Base-by-base conservation (phyloP, 2,329 filamentous ascomycete species). In the Ophidiomyces ophidiicola region DNA sequence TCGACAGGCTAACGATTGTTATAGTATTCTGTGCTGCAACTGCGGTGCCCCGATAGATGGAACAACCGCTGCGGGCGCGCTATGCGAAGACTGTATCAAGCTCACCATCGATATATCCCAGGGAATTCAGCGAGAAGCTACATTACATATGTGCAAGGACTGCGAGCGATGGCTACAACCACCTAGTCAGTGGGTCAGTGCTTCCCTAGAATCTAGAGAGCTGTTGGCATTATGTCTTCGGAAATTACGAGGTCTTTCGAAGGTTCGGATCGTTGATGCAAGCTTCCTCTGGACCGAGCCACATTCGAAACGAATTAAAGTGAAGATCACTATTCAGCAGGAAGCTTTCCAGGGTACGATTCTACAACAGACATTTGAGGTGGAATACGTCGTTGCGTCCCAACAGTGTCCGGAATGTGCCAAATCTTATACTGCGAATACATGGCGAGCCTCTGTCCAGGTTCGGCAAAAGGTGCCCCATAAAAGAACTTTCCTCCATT, bases 251-350 rank as follows among this genome's bases (percentile, higher is more conserved):
- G 87, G 87, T 20, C 66, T 98, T 47, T 77, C 80, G 59, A 93
- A 90, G 67, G 83, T 93, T 50, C 75, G 90, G 45, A 90, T 98
- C 54, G 87, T 94, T 54, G 90, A 98, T 58, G 90, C 90, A 32
- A 82, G 78, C 53, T 98, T 96, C 58, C 82, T 96, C 56, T 98
- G 90, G 90, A 98, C 90, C 1, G 90, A 98, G 62, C 88, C 90
- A 7, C 90, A 98, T 66, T 94, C 87, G 52, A 73, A 85, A 55
- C 72, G 90, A 58, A 73, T 96, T 48, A 92, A 87, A 64, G 79
- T 96, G 60, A 94, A 94, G 68, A 80, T 98, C 60, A 96, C 90
- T 1, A 80, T 96, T 33, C 90, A 96, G 56, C 71, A 76, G 49
- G 72, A 79, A 57, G 73, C 73, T 29, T 74, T 72, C 51, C 67